phyloP scores from a whole-genome alignment of 768 basidiomycete species.

The Podaxis rugospora region DNA sequence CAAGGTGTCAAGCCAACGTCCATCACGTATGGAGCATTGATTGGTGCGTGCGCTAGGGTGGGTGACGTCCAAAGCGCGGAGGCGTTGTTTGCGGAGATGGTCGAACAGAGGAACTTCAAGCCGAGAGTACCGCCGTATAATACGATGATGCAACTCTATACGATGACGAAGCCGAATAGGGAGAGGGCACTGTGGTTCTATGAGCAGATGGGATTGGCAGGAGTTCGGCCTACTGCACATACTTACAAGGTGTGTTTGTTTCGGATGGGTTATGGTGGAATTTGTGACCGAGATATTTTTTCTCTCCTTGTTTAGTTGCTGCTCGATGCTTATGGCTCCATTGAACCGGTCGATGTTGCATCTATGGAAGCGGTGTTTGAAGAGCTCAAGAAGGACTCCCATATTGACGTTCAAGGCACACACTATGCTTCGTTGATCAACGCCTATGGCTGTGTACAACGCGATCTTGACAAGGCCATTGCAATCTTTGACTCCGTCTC shows the following conservation, averaged over 20 bases:
- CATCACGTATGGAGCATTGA: slow-evolving; percentile 93
- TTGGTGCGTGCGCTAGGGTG: slow-evolving; percentile 89
- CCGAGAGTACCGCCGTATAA: slow-evolving; percentile 95
- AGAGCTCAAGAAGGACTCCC: slow-evolving; percentile 42
- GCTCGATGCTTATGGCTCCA: slow-evolving; percentile 81
- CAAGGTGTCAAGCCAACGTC: slow-evolving; percentile 60
- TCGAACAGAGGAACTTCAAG: slow-evolving; percentile 62
- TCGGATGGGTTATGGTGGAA: slow-evolving; percentile 1
- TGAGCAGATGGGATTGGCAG: slow-evolving; percentile 52
- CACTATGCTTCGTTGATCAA: slow-evolving; percentile 84
- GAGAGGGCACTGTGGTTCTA: slow-evolving; percentile 74
- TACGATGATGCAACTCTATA: slow-evolving; percentile 97
- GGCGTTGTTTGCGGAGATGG: slow-evolving; percentile 84
- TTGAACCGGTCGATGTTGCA: slow-evolving; percentile 74
- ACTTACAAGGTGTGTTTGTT: slow-evolving; percentile 78
- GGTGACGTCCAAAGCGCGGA: slow-evolving; percentile 85
- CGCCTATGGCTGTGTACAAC: slow-evolving; percentile 77
- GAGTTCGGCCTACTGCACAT: slow-evolving; percentile 76
- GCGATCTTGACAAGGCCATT: slow-evolving; percentile 75
- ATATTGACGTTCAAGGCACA: slow-evolving; percentile 38
- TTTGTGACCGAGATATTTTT: background rate
- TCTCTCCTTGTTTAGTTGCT: slow-evolving; percentile 50
- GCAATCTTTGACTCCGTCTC: slow-evolving; percentile 73
- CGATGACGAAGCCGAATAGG: slow-evolving; percentile 85
- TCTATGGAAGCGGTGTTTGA: slow-evolving; percentile 71